Evolutionary conservation across 257 asterid species (phyloP), one percentile per base, ranked within the genome.

Genomic region (Gardenia jasminoides): DNA sequence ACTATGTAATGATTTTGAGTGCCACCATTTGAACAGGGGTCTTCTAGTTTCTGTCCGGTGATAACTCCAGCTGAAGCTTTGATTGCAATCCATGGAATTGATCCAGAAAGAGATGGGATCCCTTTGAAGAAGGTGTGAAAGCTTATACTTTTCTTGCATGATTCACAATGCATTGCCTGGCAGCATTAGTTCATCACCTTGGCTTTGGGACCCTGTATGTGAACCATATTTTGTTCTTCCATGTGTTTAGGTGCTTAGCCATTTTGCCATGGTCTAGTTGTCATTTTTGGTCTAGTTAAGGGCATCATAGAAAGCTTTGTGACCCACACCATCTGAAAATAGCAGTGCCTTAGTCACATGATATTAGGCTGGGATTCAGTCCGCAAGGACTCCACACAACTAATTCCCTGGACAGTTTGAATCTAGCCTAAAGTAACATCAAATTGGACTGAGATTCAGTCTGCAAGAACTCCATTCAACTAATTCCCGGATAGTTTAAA

Each of bases 1-100:
- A 41, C 10, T 4, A 4, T 43, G n/a, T 54, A 16, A 46, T 80
- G 66, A 80, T 50, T 47, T 71, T 17, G 20, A 30, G 33, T 41
- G 22, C 52, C 26, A 54, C 26, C 39, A 80, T 54, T 31, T 84
- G 22, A 67, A 76, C 87, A 96, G 99, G 98, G 96, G 78, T 84
- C 89, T 67, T 83, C 91, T 80, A 85, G 86, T 78, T 90, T 92
- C 82, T 75, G 89, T 77, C 91, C 89, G 16, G 82, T 90, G 81
- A 87, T 96, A 75, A 86, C 98, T 85, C 97, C 99, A 33, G 93
- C 97, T 79, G 99, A 96, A 90, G 95, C 96, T 84, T 88, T 96
- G 81, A 96, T 93, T 83, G 98, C 97, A 76, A 92, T 96, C 84
- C 98, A 93, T 82, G 97, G 92, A 81, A 88, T 96, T 62, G 96